Evolutionary conservation across 2,329 filamentous ascomycete genomes (phyloP).

Genomic region (Sarocladium oryzae): DNA sequence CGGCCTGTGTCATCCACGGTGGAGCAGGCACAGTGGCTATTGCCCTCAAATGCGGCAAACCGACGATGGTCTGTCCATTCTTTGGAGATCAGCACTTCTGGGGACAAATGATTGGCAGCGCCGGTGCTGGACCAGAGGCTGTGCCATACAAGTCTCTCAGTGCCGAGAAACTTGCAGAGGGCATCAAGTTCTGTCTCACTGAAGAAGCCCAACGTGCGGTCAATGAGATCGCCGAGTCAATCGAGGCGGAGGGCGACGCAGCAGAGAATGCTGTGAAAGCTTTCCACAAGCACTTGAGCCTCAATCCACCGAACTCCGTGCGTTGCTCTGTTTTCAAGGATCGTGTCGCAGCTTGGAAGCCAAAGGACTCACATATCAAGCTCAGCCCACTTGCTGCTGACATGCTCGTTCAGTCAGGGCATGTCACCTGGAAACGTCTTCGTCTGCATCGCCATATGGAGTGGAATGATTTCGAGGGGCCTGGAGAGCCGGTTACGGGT

Average conservation of each 20-base stretch:
- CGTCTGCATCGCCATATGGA: slow-evolving; percentile 60
- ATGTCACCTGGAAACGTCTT: slow-evolving; percentile 56
- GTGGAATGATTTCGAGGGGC: slow-evolving; percentile 73
- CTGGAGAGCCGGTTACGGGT: slow-evolving; percentile 66
- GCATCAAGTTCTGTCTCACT: slow-evolving; percentile 61
- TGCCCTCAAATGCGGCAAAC: slow-evolving; percentile 62
- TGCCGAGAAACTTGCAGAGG: slow-evolving; percentile 59
- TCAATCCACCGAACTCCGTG: slow-evolving; percentile 48
- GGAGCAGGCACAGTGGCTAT: slow-evolving; percentile 72
- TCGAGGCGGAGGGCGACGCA: slow-evolving; percentile 59
- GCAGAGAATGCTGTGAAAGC: slow-evolving; percentile 61
- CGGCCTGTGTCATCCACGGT: slow-evolving; percentile 67
- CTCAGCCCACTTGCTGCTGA: slow-evolving; percentile 61
- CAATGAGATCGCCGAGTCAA: slow-evolving; percentile 51
- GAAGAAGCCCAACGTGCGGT: slow-evolving; percentile 54
- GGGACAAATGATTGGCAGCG: slow-evolving; percentile 61
- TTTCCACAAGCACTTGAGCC: slow-evolving; percentile 55
- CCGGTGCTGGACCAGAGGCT: slow-evolving; percentile 58
- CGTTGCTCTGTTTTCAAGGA: slow-evolving; percentile 60
- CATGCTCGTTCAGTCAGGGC: slow-evolving; percentile 54
- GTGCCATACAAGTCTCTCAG: slow-evolving; percentile 63
- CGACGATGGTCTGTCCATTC: slow-evolving; percentile 72
- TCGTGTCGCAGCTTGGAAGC: slow-evolving; percentile 57
- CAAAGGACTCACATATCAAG: slow-evolving; percentile 54
- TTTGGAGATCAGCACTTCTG: slow-evolving; percentile 78